Base-by-base conservation (phyloP, 257 asterid genomes). In the Penstemon davidsonii region DNA sequence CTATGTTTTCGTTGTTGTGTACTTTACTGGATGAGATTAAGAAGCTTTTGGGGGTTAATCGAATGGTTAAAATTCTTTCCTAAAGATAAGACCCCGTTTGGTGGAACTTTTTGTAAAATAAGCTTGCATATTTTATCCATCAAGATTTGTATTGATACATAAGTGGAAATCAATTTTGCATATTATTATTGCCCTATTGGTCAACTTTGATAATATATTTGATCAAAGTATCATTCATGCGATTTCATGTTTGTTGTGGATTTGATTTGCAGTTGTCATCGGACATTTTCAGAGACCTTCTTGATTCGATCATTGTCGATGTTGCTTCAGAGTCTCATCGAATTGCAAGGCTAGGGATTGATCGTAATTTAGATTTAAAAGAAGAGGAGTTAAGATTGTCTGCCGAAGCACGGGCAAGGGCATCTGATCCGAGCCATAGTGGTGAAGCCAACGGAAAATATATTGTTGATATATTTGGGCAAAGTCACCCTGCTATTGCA, bases 261-360 rank as follows among this genome's bases (percentile, higher is more conserved):
- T 43, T 69, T 60, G 58, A 45, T 67, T 66, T 77, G 84, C 89
- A 92, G 96, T 75, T 86, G 39, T 73, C 87, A 11, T 82, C 85
- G 25, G 85, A 85, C 50, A 44, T 89, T 56, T 84, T 92, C 69
- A 51, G 53, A 12, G 91, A 89, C n/a, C 84, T 92, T 78, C 79
- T 92, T 25, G 96, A 92, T 71, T 87, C 88, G 40, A 70, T 89
- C 56, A 92, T 92, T 13, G 75, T 83, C 73, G 98, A 92, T 81
- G 88, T 92, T 63, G 98, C 98, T 54, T 92, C 98, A 4, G 98
- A 92, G 76, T 87, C 92, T n/a, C 98, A 92, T 78, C 90, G 96
- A 4, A 80, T 92, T 25, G 88, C 95, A 4, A 85, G 81, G 78
- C 81, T 92, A 55, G 98, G 96, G 9, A 96, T 92, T 55, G 98